Evolutionary conservation across 1,284 basidiomycete species (phyloP), one percentile per base, ranked within the genome.

Genomic region (Schizophyllum amplum): DNA sequence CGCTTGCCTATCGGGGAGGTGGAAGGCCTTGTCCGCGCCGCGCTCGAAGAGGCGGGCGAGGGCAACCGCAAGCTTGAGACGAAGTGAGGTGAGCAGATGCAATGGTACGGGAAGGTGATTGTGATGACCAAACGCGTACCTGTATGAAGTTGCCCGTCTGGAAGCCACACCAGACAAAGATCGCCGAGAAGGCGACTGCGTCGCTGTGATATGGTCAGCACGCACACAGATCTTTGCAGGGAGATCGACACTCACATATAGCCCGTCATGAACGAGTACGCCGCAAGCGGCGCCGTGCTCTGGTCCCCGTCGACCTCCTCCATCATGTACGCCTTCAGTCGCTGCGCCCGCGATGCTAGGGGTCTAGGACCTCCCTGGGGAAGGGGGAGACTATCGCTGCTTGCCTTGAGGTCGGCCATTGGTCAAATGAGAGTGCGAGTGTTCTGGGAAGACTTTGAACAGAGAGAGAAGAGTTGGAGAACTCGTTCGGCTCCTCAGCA

Each of bases 1-100:
- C 6, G 92, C 92, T 68, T 92, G 91, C 67, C 84, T 83, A 66
- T 94, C 92, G 5, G 88, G 76, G 59, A 81, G 79, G 66, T 87
- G 87, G 72, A 94, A 92, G 0, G 74, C 65, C 24, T 66, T 66
- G 72, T 89, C 75, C 63, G 76, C 70, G 60, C 80, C 65, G 54
- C 81, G 77, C 57, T 83, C 76, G 71, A 91, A 93, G 4, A 78
- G 70, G 47, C 76, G 72, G 20, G 75, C 75, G 48, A 78, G 50
- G 17, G 71, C 72, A 26, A 75, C 61, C 4, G 68, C 69, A 15
- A 73, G 62, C 70, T 72, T 47, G 47, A 47, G 20, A 53, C 15
- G 21, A 52, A 26, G 49, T 51, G 24, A 53, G 61, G 54, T 54
- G 49, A 25, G 23, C 47, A 15, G 21, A 33, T 51, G 51, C 20